These are phyloP conservation scores for Podila epicladia DNA, from an alignment of 192 early-diverging fungal species.

Conservation along the genomic window DNA sequence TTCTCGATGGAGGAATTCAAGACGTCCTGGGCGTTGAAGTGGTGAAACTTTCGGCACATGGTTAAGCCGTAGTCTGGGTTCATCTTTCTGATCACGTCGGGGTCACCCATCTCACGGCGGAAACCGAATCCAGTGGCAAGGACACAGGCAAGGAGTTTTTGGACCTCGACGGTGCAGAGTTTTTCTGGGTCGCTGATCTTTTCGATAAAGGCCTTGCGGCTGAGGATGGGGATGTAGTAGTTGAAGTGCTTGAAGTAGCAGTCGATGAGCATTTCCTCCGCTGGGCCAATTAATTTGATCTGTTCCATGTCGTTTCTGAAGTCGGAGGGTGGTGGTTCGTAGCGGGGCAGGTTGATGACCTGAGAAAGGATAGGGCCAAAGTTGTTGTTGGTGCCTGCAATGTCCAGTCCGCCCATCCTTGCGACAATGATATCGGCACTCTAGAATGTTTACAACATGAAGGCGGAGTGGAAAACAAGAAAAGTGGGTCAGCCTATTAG, in stretches of 20 bases:
- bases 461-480: too few relatives aligned
- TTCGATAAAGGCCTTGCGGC: conserved; percentile 32
- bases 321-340: conserved; percentile 28
- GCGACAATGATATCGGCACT: conserved; percentile 38
- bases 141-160: conserved; percentile 43
- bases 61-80: conserved; percentile 32
- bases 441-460: conserved; percentile 1
- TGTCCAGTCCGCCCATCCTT: conserved; percentile 25
- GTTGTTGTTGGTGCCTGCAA: conserved; percentile 42
- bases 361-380: conserved; percentile 47
- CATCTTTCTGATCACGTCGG: conserved; percentile 27
- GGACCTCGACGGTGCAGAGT: conserved; percentile 8
- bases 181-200: conserved; percentile 13
- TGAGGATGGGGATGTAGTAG: conserved; percentile 43
- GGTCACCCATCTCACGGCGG: conserved; percentile 33
- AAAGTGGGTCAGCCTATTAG: too few relatives aligned
- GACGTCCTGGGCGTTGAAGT: conserved; percentile 38
- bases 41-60: conserved; percentile 40
- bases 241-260: conserved; percentile 51
- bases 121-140: conserved; percentile 45
- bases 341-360: conserved; percentile 48
- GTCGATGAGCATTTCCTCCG: conserved; percentile 34
- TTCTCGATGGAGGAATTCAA: conserved; percentile 35
- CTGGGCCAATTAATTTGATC: conserved; percentile 5
- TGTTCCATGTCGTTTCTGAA: conserved; percentile 29